Conservation (phyloP, 768 basidiomycete genomes). For the Infundibulicybe gibba region DNA sequence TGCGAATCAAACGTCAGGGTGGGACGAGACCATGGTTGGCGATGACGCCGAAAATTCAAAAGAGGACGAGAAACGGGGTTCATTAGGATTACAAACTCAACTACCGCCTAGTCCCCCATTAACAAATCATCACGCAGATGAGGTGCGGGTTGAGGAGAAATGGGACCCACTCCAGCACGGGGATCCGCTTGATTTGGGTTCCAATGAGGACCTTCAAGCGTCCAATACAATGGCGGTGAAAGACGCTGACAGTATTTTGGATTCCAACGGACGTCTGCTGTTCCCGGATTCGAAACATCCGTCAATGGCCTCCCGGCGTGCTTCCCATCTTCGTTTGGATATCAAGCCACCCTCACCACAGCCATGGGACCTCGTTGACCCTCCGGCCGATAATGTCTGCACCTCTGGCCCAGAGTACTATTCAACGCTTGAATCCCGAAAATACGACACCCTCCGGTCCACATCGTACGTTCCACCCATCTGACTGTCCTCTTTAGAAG, state of each 20-base stretch:
- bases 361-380: slow-evolving; percentile 62
- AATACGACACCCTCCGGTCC: slow-evolving; percentile 39
- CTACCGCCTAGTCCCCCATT: too few relatives aligned
- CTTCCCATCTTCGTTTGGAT: slow-evolving; percentile 47
- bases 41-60: too few relatives aligned
- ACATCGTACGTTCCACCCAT: slow-evolving; percentile 32
- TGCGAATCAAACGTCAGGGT: too few relatives aligned
- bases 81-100: too few relatives aligned
- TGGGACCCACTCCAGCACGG: background rate
- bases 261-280: slow-evolving; percentile 20
- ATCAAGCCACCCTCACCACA: slow-evolving; percentile 52
- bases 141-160: too few relatives aligned
- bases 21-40: too few relatives aligned
- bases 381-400: slow-evolving; percentile 38
- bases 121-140: too few relatives aligned
- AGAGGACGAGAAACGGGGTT: too few relatives aligned
- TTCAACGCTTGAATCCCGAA: slow-evolving; percentile 37
- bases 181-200: too few relatives aligned
- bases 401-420: slow-evolving; percentile 34
- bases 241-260: slow-evolving; percentile 19
- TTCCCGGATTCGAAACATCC: slow-evolving; percentile 22
- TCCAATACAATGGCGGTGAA: slow-evolving; percentile 10
- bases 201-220: slow-evolving; percentile 1
- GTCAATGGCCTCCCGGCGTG: slow-evolving; percentile 23
- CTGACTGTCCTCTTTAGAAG: slow-evolving; percentile 6